Evolutionary conservation across 2,329 filamentous ascomycete genomes (phyloP).

Genomic region (Dactylellina haptotyla): DNA sequence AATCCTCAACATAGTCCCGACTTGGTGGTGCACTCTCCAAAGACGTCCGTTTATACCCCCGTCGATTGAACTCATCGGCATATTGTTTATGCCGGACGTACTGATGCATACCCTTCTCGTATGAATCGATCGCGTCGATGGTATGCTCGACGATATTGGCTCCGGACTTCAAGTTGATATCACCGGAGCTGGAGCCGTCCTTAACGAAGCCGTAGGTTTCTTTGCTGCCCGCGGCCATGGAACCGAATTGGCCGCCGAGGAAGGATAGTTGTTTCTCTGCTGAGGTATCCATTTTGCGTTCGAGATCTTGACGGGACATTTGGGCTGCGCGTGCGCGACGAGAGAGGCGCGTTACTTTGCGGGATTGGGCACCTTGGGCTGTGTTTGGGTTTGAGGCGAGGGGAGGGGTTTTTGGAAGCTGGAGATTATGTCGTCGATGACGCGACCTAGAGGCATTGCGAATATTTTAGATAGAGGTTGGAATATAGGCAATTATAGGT

Average conservation of each 20-base stretch:
- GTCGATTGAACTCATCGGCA: not conserved
- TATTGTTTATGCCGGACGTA: not conserved
- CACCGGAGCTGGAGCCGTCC: not conserved
- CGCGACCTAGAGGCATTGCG: not conserved
- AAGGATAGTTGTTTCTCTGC: not conserved
- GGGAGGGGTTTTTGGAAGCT: not conserved
- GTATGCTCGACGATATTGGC: not conserved
- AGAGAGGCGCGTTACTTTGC: not conserved
- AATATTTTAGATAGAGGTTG: not conserved
- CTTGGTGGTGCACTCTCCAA: not conserved
- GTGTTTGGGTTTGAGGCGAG: not conserved
- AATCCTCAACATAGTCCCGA: not conserved
- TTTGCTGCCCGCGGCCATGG: not conserved
- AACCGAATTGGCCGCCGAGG: not conserved
- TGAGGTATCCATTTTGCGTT: not conserved
- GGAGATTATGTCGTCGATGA: not conserved
- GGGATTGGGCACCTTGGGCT: not conserved
- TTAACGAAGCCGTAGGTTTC: not conserved
- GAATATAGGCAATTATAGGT: no score
- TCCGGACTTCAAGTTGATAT: not conserved
- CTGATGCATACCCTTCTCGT: not conserved
- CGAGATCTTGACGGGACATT: not conserved
- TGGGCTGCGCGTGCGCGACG: not conserved
- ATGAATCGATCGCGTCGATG: not conserved
- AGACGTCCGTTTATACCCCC: not conserved